These are phyloP conservation scores for Phytophthora hybrid DNA, from an alignment of 352 stramenopile species.

Conservation along the genomic window DNA sequence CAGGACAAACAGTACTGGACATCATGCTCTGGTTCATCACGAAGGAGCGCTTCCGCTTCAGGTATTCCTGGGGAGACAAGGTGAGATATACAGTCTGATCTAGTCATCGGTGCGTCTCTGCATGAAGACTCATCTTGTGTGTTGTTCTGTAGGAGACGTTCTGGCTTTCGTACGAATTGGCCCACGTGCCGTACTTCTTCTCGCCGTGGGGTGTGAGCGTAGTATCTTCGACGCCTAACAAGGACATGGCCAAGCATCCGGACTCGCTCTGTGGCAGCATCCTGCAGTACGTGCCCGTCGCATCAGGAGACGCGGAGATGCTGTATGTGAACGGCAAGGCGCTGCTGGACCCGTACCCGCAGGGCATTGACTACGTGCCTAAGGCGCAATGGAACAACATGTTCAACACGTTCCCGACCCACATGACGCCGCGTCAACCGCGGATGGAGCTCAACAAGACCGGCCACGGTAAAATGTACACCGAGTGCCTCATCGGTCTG, in stretches of 20 bases:
- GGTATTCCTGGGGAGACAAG: slow-evolving; percentile 43
- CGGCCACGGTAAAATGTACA: slow-evolving; percentile 33
- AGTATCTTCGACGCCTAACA: slow-evolving; percentile 43
- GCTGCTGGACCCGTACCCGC: slow-evolving; percentile 32
- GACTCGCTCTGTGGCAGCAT: slow-evolving; percentile 56
- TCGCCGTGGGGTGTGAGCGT: slow-evolving; percentile 52
- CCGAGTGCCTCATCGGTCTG: slow-evolving; percentile 52
- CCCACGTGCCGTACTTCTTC: slow-evolving; percentile 47
- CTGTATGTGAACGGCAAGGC: slow-evolving; percentile 38
- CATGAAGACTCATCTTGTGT: neutral
- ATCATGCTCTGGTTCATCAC: slow-evolving; percentile 49
- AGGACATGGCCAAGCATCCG: slow-evolving; percentile 46
- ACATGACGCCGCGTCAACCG: slow-evolving; percentile 36
- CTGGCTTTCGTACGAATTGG: slow-evolving; percentile 48
- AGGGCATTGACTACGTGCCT: slow-evolving; percentile 39
- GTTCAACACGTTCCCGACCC: slow-evolving; percentile 54
- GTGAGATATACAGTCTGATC: neutral
- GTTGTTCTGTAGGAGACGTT: slow-evolving; percentile 17
- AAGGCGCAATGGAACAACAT: slow-evolving; percentile 45
- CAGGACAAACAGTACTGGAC: slow-evolving; percentile 38
- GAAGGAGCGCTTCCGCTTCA: slow-evolving; percentile 38
- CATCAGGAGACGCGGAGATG: slow-evolving; percentile 23
- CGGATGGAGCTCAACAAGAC: slow-evolving; percentile 26
- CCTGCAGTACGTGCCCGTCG: slow-evolving; percentile 28
- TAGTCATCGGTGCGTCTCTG: neutral